Base-by-base conservation (phyloP, 2,329 filamentous ascomycete species). In the Tolypocladium guangdongense region DNA sequence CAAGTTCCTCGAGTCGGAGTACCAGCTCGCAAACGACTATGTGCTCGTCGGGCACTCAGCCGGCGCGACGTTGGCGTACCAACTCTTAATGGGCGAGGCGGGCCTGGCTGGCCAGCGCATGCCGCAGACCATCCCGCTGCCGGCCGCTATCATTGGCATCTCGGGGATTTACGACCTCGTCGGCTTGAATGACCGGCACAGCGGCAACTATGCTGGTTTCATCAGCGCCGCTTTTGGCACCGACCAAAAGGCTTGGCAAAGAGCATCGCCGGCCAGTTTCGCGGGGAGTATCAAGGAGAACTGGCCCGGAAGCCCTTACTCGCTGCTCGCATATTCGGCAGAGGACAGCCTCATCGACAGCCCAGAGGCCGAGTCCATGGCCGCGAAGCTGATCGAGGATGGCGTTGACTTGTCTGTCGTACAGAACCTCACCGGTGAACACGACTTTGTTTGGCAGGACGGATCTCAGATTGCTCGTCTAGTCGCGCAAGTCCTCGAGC, bases 161-260 rank as follows among this genome's bases (percentile, higher is more conserved):
- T 78, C 79, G 53, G 86, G 86, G 1, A 80, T 90, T 24, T 88
- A 88, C 66, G 80, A 86, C 61, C 66, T 90, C 11, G 72, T 73
- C 8, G 74, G 74, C 0, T 66, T 88, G 22, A 69, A 75, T 30
- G 66, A 71, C 48, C 71, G 75, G 8, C 71, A 77, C 37, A 64
- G 62, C 20, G 71, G 69, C 7, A 64, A 61, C 32, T 90, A 89
- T 63, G 63, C 68, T 7, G 72, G 73, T 4, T 83, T 90, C 56
- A 71, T 86, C 22, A 61, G 66, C 3, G 74, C 71, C 7, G 84
- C 85, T 1, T 88, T 89, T 66, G 84, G 86, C 0, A 54, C 63
- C 2, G 73, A 80, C 45, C 64, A 65, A 54, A 61, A 58, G 32
- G 61, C 54, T 0, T 88, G 84, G 84, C 69, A 72, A 52, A 66